Evolutionary conservation across 225 moss, liverwort and hornwort genomes (phyloP), one percentile per base, ranked within the genome.

Genomic region (Anthoceros angustus): DNA sequence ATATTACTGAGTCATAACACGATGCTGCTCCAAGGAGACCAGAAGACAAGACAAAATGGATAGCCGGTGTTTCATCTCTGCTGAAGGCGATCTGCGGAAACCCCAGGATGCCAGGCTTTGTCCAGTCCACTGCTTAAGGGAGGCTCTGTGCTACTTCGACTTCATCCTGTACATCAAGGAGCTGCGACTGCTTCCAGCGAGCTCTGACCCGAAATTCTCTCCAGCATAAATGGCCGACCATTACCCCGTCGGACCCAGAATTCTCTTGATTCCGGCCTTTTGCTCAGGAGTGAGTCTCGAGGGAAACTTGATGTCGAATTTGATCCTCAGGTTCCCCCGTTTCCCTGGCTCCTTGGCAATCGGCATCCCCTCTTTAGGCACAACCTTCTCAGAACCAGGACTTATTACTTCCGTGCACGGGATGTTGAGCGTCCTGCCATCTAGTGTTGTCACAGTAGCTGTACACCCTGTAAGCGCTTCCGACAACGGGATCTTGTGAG

Each of bases 311-410:
- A 77, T 89, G 68, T 98, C 95, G 25, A 98, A 98, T 74, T 77
- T 98, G 68, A 98, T 87, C 81, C 85, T 87, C 62, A 98, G 82
- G 72, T 74, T 91, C 70, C 95, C 95, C 78, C 79, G 85, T 70
- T 77, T 86, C 21, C 95, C 95, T 14, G 86, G 83, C 70, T 98
- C 95, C 81, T 91, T 98, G 0, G 95, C 95, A 67, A 98, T 88
- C 12, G 95, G 95, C 95, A 98, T 98, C 43, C 95, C 95, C 75
- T 98, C 95, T 77, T 98, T 98, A 10, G 74, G 80, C 25, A 98
- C 80, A 41, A 81, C 80, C 81, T 91, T 98, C 84, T 98, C 95
- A 63, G 74, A 87, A 6, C 86, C 88, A 42, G 95, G 86, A 76
- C 82, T 68, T 16, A 98, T 86, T 61, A 85, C 77, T 72, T 98